Conservation (phyloP, 225 moss, liverwort and hornwort genomes). For the Anthoceros angustus region DNA sequence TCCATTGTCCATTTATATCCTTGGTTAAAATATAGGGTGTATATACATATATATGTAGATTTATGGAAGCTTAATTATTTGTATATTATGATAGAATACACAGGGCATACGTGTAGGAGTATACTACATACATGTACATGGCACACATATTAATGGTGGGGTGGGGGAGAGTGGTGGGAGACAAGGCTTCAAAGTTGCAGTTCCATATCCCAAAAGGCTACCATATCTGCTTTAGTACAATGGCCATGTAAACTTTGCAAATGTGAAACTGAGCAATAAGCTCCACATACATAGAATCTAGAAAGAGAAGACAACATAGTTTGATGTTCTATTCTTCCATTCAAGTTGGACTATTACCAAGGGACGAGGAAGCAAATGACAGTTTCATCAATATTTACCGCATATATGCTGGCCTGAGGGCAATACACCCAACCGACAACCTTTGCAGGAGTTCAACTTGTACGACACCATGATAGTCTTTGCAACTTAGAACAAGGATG, state of each 20-base stretch:
- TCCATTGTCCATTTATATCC: too few species aligned
- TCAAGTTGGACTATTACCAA: neutral
- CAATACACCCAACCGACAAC: slow-evolving; percentile 79
- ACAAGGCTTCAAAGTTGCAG: too few species aligned
- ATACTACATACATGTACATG: too few species aligned
- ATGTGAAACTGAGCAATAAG: slow-evolving; percentile 85
- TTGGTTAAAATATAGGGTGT: too few species aligned
- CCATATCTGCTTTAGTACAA: slow-evolving; percentile 96
- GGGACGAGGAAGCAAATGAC: neutral
- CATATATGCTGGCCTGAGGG: slow-evolving; percentile 95
- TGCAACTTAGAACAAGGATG: neutral
- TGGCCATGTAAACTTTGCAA: slow-evolving; percentile 96
- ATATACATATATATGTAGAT: too few species aligned
- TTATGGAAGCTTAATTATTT: too few species aligned
- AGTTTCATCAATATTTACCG: slow-evolving; percentile 17
- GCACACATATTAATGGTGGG: neutral
- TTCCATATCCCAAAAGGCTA: slow-evolving; percentile 68
- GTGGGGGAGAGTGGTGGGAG: too few species aligned
- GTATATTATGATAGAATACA: too few species aligned
- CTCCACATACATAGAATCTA: slow-evolving; percentile 99
- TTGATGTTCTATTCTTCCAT: neutral
- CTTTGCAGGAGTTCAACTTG: slow-evolving; percentile 65
- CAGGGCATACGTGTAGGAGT: too few species aligned
- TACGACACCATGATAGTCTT: neutral
- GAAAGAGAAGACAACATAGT: slow-evolving; percentile 3